Evolutionary conservation across 2,329 filamentous ascomycete genomes (phyloP), one percentile per base, ranked within the genome.

Genomic region (Fulvia fulva): DNA sequence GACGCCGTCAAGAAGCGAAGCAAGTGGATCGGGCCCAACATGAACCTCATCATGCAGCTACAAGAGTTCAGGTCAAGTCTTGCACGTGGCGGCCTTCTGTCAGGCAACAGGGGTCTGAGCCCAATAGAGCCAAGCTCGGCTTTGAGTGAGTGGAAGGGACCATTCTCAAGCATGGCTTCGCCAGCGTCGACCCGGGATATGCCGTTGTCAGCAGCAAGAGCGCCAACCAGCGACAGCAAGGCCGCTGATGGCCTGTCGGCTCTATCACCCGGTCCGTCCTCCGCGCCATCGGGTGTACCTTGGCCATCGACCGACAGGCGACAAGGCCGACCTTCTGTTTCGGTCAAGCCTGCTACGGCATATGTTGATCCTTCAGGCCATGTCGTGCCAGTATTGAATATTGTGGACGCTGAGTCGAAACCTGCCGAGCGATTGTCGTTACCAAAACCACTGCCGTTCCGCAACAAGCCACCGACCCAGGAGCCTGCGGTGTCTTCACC

Each of bases 41-140:
- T 95, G 90, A 90, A 90, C 65, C 80, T 95, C 65, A 91, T 95
- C 81, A 94, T 94, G 80, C 91, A 90, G 65, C 77, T 95, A 50
- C 89, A 92, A 71, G 89, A 93, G 68, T 93, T 92, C 70, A 81
- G 61, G 74, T 82, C 64, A 71, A 81, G 68, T 75, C 80, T 73
- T 3, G 62, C 68, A 12, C 62, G 68, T 14, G 70, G 70, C 21
- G 69, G 78, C 75, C 51, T 70, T 3, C 59, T 72, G 43, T 59
- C 66, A 16, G 62, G 64, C 8, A 67, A 71, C 44, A 67, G 72
- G 23, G 65, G 64, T 26, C 58, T 73, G 11, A 71, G 68, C 26
- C 72, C 72, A 7, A 67, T 71, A 21, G 70, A 69, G 21, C 68
- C 71, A 25, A 66, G 65, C 47, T 72, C 71, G 11, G 68, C 70